phyloP scores from a whole-genome alignment of 257 asterid species.

The Przewalskia tangutica region DNA sequence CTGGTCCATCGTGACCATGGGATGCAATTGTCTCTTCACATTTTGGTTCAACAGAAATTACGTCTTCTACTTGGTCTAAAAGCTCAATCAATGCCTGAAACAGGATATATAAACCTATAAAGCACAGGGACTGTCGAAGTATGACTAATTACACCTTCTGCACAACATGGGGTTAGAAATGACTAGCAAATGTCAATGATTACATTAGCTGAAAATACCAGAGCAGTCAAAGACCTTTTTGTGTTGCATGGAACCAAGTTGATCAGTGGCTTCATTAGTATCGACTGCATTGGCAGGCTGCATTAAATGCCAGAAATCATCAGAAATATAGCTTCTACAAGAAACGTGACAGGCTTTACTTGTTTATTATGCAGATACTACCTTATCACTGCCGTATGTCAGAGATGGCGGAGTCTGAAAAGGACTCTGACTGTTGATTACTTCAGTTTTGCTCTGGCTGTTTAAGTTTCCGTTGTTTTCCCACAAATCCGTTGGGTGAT shows the following conservation, averaged over 20 bases:
- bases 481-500: conserved; percentile 14
- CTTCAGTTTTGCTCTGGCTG: conserved; percentile 30
- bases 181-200: neutral
- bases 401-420: conserved; percentile 87
- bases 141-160: neutral
- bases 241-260: conserved; percentile 60
- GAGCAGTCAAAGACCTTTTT: conserved; percentile 50
- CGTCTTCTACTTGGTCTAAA: conserved; percentile 91
- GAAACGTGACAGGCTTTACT: conserved; percentile 6
- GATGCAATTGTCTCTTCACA: conserved; percentile 22
- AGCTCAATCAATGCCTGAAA: conserved; percentile 80
- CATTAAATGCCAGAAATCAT: conserved; percentile 18
- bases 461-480: conserved; percentile 23
- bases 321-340: neutral
- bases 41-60: conserved; percentile 53
- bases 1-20: conserved; percentile 26
- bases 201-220: neutral
- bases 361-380: conserved; percentile 17
- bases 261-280: conserved; percentile 35
- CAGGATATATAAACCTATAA: neutral
- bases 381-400: conserved; percentile 69
- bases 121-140: neutral
- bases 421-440: conserved; percentile 53
- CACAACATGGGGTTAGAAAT: neutral
- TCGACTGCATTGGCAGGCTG: conserved; percentile 46